A percentile compares a stretch with the other conserved stretches of the same genome.
Conservation (phyloP, 495 filamentous ascomycete genomes). For the Penicillium tannophilum region DNA sequence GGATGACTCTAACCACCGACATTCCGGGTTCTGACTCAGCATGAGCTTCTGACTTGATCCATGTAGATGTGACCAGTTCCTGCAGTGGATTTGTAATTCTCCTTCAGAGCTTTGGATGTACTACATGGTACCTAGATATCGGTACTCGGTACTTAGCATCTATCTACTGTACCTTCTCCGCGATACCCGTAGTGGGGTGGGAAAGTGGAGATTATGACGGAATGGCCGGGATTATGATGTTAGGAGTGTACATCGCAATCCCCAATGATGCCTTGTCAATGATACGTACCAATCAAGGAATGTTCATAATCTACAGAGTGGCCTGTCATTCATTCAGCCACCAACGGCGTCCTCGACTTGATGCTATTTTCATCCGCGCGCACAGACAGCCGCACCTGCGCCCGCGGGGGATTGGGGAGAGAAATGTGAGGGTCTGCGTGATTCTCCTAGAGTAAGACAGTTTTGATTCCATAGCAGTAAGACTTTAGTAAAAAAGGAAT, state of each 20-base stretch:
- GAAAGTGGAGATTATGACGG: slow-evolving; percentile 1
- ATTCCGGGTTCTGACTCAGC: slow-evolving; percentile 5
- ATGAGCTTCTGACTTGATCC: background rate
- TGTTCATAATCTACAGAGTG: background rate
- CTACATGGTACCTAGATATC: background rate
- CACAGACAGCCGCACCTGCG: too few relatives aligned
- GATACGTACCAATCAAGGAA: background rate
- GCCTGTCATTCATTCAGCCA: too few relatives aligned
- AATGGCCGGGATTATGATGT: background rate
- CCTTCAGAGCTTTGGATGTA: background rate
- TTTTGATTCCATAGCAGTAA: too few relatives aligned
- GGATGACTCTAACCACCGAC: background rate
- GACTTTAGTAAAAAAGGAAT: background rate
- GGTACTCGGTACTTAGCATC: background rate
- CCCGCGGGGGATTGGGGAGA: too few relatives aligned
- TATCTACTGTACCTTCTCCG: background rate
- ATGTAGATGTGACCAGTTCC: background rate
- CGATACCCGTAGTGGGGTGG: slow-evolving; percentile 2
- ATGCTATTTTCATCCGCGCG: background rate
- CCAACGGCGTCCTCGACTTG: too few relatives aligned
- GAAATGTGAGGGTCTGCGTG: too few relatives aligned
- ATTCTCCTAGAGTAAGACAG: too few relatives aligned
- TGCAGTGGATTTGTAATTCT: background rate
- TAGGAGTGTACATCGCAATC: too few relatives aligned
- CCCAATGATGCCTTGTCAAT: background rate